Evolutionary conservation across 805 yeast genomes (phyloP).

Genomic region (Wilhelminamyces savonicus): DNA sequence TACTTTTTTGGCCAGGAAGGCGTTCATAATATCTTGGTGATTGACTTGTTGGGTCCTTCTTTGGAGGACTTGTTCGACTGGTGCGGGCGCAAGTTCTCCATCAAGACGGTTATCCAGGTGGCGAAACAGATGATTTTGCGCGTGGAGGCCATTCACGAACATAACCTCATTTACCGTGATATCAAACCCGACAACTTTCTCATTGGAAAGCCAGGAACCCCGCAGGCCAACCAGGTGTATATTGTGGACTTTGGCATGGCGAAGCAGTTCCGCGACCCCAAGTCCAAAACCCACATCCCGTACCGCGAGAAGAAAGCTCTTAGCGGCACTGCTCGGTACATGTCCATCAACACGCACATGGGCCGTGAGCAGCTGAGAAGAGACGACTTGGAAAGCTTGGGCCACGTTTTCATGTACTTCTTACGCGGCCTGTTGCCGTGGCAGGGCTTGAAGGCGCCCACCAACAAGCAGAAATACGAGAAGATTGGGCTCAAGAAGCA

Average conservation of each 20-base stretch:
- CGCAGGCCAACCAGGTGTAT: constrained; percentile 62
- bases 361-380: constrained; percentile 97
- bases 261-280: constrained; percentile 75
- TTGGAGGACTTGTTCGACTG: constrained; percentile 80
- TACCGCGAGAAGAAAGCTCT: constrained; percentile 93
- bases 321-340: constrained; percentile 97
- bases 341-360: constrained; percentile 89
- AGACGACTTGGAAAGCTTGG: constrained; percentile 92
- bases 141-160: constrained; percentile 69
- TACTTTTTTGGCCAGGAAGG: constrained; percentile 86
- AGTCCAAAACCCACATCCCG: constrained; percentile 75
- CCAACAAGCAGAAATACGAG: constrained; percentile 95
- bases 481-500: constrained; percentile 92
- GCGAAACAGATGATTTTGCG: constrained; percentile 74
- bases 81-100: constrained; percentile 73
- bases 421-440: constrained; percentile 95
- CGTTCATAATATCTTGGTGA: constrained; percentile 67
- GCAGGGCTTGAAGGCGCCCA: constrained; percentile 97
- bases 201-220: constrained; percentile 55
- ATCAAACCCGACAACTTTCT: constrained; percentile 81
- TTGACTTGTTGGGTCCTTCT: constrained; percentile 75
- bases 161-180: constrained; percentile 72
- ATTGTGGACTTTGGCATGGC: constrained; percentile 86
- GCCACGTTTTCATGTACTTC: constrained; percentile 89
- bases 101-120: constrained; percentile 66